Evolutionary conservation across 2,329 filamentous ascomycete genomes (phyloP).

Genomic region (Colletotrichum abscissum): DNA sequence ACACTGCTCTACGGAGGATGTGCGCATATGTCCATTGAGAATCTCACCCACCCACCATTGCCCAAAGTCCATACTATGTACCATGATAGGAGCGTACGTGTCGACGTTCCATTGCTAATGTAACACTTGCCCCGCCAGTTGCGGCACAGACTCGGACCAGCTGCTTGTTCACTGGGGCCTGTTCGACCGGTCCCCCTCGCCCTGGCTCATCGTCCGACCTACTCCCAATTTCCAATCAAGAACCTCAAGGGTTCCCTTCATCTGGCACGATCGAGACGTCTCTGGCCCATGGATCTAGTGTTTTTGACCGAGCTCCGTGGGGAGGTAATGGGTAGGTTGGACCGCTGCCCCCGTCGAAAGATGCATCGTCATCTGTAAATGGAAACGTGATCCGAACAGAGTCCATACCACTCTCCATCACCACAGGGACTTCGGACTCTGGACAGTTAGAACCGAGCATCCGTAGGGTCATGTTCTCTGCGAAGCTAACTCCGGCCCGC

Average conservation of each 20-base stretch:
- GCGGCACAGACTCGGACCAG: not conserved
- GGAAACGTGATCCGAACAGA: not conserved
- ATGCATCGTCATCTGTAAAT: not conserved
- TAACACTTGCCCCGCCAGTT: not conserved
- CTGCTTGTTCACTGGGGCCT: not conserved
- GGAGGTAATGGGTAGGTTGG: not conserved
- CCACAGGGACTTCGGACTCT: not conserved
- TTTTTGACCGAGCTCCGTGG: not conserved
- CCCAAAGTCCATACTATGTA: not conserved
- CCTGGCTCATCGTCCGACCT: not conserved
- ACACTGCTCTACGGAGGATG: too few relatives aligned
- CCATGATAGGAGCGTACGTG: not conserved
- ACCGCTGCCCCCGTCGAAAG: not conserved
- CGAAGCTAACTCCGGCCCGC: not conserved
- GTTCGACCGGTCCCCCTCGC: not conserved
- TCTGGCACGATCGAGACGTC: not conserved
- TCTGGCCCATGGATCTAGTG: not conserved
- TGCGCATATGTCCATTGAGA: not conserved
- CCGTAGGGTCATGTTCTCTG: too few relatives aligned
- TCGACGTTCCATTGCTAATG: not conserved
- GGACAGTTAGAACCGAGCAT: not conserved
- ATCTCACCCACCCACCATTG: not conserved
- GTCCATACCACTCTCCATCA: not conserved
- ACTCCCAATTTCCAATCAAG: not conserved
- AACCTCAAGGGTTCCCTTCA: not conserved